These are phyloP conservation scores for Lithohypha guttulata DNA, from an alignment of 2,329 filamentous ascomycete species.

Conservation along the genomic window DNA sequence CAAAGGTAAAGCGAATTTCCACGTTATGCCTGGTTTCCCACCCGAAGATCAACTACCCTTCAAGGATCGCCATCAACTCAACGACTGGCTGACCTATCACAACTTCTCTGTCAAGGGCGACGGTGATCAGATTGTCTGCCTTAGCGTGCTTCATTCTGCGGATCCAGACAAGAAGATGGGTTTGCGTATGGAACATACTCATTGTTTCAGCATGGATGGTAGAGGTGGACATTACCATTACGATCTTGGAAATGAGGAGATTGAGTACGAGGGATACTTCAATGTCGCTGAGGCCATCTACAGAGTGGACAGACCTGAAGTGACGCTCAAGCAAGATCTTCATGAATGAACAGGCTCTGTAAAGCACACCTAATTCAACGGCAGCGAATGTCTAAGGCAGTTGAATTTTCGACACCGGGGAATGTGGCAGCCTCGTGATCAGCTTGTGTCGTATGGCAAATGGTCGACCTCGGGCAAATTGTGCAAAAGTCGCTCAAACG, in stretches of 20 bases:
- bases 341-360: constrained; percentile 4
- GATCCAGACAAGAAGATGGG: constrained; percentile 29
- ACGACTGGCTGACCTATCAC: constrained; percentile 33
- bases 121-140: constrained; percentile 26
- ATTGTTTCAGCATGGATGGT: constrained; percentile 31
- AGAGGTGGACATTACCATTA: constrained; percentile 36
- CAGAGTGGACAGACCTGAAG: constrained; percentile 27
- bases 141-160: constrained; percentile 34
- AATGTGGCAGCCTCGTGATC: too few species aligned
- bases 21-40: constrained; percentile 40
- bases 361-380: too few species aligned
- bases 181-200: constrained; percentile 39
- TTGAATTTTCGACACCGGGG: too few species aligned
- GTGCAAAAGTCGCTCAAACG: too few species aligned
- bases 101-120: constrained; percentile 22
- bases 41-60: constrained; percentile 21
- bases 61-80: constrained; percentile 22
- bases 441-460: too few species aligned
- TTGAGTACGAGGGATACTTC: constrained; percentile 40
- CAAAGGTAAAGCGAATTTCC: constrained; percentile 29
- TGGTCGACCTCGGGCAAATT: too few species aligned
- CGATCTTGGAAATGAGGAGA: constrained; percentile 24
- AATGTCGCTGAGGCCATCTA: constrained; percentile 34
- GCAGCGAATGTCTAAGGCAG: too few species aligned
- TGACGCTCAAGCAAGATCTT: background rate